These are phyloP conservation scores for Fraxinus nigra DNA, from an alignment of 305 asterid genomes.

Conservation along the genomic window DNA sequence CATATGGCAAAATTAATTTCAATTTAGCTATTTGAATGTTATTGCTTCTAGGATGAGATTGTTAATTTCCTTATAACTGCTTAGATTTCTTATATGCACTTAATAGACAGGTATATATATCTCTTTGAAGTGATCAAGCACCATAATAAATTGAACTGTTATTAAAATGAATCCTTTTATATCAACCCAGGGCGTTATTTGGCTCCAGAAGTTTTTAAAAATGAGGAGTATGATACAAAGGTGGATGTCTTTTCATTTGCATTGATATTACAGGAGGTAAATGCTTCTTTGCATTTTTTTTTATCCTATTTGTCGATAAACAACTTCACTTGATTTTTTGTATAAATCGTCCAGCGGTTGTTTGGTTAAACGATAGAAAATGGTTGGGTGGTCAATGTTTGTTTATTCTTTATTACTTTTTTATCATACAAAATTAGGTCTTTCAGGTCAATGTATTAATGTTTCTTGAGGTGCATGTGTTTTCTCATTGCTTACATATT, in stretches of 20 bases:
- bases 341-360: background rate
- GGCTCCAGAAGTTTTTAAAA: slow-evolving; percentile 87
- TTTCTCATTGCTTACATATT: background rate
- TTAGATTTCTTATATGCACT: slow-evolving; percentile 2
- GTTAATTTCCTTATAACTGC: slow-evolving; percentile 12
- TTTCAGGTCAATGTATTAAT: background rate
- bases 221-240: slow-evolving; percentile 74
- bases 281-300: slow-evolving; percentile 20
- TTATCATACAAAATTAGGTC: background rate
- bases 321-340: background rate
- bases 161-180: slow-evolving; percentile 15
- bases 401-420: background rate
- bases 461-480: background rate
- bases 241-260: slow-evolving; percentile 92
- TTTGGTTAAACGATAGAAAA: background rate
- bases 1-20: background rate
- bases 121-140: slow-evolving; percentile 15
- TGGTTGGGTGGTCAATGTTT: background rate
- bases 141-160: slow-evolving; percentile 11
- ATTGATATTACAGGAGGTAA: slow-evolving; percentile 77
- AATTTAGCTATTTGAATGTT: slow-evolving; percentile 7
- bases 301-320: background rate
- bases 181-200: slow-evolving; percentile 61
- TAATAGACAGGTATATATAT: background rate
- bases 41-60: slow-evolving; percentile 13